phyloP scores from a whole-genome alignment of 2,329 filamentous ascomycete genomes.

The Paracoccidioides brasiliensis region DNA sequence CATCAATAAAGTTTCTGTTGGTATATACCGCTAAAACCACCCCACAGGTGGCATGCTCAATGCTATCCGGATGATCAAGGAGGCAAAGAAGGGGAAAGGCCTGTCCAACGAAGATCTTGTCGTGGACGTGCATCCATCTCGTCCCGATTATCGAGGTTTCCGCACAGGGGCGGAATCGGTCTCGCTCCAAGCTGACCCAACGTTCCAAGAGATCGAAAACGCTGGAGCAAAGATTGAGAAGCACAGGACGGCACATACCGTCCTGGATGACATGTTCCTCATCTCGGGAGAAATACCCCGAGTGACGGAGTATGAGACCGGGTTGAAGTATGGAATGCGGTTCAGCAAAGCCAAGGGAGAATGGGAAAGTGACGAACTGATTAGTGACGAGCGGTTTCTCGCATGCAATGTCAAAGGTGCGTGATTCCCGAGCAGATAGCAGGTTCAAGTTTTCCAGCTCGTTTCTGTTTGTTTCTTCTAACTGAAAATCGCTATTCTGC shows the following conservation, averaged over 20 bases:
- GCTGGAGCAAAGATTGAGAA: conserved; percentile 32
- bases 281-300: conserved; percentile 43
- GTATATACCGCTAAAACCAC: neutral
- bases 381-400: conserved; percentile 42
- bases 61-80: conserved; percentile 37
- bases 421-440: neutral
- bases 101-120: conserved; percentile 19
- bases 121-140: conserved; percentile 40
- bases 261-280: conserved; percentile 39
- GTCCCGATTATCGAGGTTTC: conserved; percentile 40
- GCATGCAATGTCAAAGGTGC: conserved; percentile 40
- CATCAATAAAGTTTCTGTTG: neutral
- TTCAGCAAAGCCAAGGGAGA: conserved; percentile 19
- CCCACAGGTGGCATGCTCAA: conserved; percentile 34
- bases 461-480: neutral
- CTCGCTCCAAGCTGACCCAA: conserved; percentile 41
- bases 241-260: conserved; percentile 29
- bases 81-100: conserved; percentile 22
- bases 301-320: conserved; percentile 37
- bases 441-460: neutral
- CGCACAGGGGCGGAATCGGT: conserved; percentile 29
- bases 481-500: neutral
- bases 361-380: conserved; percentile 28
- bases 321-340: conserved; percentile 34
- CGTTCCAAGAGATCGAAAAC: conserved; percentile 34